Base-by-base conservation (phyloP, 148 eudicot species). In the Arbutus unedo region DNA sequence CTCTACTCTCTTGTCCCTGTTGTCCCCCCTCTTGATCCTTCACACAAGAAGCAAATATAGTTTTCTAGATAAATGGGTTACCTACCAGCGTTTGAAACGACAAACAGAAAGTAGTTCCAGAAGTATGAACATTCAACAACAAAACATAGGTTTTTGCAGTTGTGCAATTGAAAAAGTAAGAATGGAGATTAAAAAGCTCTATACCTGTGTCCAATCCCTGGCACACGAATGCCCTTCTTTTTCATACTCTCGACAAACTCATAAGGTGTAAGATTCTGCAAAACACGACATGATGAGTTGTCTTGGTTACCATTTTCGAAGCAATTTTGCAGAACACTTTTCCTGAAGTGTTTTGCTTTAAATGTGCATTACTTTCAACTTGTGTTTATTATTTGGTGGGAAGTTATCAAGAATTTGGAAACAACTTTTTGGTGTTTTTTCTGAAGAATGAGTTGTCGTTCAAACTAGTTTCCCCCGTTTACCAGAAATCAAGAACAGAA, bases 141-240 rank as follows among this genome's bases (percentile, higher is more conserved):
- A 60, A 4, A 48, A 81, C 19, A 78, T 25, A 47, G 4, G 79
- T 51, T 45, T 68, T 67, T 25, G 67, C 21, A 45, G 53, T 41
- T 23, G n/a, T 9, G 44, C 45, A 71, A 5, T 8, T 2, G 43
- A 44, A 31, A 55, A 55, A 31, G 38, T 18, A 4, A 78, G 3
- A 23, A 3, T 59, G 77, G 49, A 23, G 66, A 45, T 45, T 6
- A 76, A 71, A 64, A n/a, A 76, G 43, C 31, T 67, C 57, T 48
- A 76, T 79, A 96, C 98, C 99, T 96, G 95, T 96, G 99, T 80
- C 99, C 99, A 79, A 96, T 96, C 81, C 99, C 99, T 71, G 99
- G 99, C 77, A 96, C 99, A 85, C 99, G 98, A 84, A 96, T 94
- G 38, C 99, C 99, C 89, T 93, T 94, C 90, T 94, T 96, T 91